Percentiles rank a stretch among this genome's conserved stretches.
Conservation (phyloP, 2,329 filamentous ascomycete species). For the Ceratocystis variospora region DNA sequence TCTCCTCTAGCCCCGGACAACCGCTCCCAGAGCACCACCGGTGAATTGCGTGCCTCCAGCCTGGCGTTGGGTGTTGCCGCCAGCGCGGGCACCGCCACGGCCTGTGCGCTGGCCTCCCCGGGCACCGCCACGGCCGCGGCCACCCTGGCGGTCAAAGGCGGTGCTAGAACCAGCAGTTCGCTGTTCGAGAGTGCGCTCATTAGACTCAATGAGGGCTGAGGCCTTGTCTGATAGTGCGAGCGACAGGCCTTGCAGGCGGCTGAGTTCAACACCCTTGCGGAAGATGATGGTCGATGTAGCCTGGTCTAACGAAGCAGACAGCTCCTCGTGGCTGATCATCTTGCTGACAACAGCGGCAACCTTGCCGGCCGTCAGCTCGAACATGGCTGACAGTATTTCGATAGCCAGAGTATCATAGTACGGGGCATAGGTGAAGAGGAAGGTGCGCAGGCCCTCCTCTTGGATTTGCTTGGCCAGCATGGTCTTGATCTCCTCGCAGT, state of each 20-base stretch:
- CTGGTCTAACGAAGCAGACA: constrained; percentile 90
- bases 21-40: constrained; percentile 61
- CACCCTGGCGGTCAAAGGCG: constrained; percentile 86
- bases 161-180: constrained; percentile 91
- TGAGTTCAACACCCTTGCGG: constrained; percentile 97
- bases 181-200: constrained; percentile 94
- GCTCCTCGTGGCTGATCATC: constrained; percentile 99
- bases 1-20: constrained; percentile 37
- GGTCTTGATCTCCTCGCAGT: constrained; percentile 81
- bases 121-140: constrained; percentile 58
- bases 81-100: constrained; percentile 31
- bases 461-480: constrained; percentile 98
- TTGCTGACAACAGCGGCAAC: constrained; percentile 91
- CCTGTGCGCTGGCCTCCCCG: constrained; percentile 49
- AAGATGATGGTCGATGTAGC: constrained; percentile 96
- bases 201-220: constrained; percentile 85
- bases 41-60: constrained; percentile 68
- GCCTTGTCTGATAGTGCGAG: constrained; percentile 94
- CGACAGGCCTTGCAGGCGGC: constrained; percentile 84
- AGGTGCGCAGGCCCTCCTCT: constrained; percentile 93
- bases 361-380: constrained; percentile 82
- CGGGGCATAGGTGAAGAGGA: constrained; percentile 97
- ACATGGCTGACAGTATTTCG: constrained; percentile 78
- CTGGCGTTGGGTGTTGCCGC: constrained; percentile 49
- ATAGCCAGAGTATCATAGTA: constrained; percentile 96